Base-by-base conservation (phyloP, 2,329 filamentous ascomycete species). In the Alternaria dauci region DNA sequence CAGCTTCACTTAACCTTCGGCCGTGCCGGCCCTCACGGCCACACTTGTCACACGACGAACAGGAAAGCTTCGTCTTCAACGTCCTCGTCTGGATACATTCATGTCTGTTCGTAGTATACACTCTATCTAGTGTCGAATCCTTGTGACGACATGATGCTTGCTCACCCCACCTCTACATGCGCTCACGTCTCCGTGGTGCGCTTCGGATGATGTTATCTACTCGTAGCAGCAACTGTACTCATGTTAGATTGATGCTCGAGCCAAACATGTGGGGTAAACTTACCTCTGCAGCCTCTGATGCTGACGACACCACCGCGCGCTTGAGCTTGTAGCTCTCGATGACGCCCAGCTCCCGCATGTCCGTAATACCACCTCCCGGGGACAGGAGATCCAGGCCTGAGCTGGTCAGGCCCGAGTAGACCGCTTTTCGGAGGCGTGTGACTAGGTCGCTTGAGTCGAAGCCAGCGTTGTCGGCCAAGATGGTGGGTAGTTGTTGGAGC, bases 311-410 rank as follows among this genome's bases (percentile, higher is more conserved):
- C 55, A 99, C 95, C n/a, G 95, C 95, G 78, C 89, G 91, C 88
- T 99, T 99, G 78, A 99, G 83, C 86, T 99, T 99, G 86, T 97
- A 98, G 80, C 93, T 96, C 83, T 99, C 95, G 69, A 99, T 91
- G 28, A 99, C 94, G 44, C 95, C 95, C 48, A 96, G 79, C 73
- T 99, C 93, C 55, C 94, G 88, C 95, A 99, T 99, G 76, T 99
- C 95, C 12, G 92, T 87, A 74, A 99, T 93, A 44, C 93, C 94
- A 61, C 95, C 95, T 41, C 95, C 94, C 2, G 94, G 94, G 1
- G 90, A 93, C 81, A 91, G 85, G 65, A 99, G 83, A 76, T 99
- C 95, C 65, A 99, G 83, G 20, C 95, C 95, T 55, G 94, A 96
- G 62, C 90, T 97, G 52, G 89, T 93, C 87, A 97, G 89, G 66